Evolutionary conservation across 768 basidiomycete genomes (phyloP).

Genomic region (Kwoniella sp.): DNA sequence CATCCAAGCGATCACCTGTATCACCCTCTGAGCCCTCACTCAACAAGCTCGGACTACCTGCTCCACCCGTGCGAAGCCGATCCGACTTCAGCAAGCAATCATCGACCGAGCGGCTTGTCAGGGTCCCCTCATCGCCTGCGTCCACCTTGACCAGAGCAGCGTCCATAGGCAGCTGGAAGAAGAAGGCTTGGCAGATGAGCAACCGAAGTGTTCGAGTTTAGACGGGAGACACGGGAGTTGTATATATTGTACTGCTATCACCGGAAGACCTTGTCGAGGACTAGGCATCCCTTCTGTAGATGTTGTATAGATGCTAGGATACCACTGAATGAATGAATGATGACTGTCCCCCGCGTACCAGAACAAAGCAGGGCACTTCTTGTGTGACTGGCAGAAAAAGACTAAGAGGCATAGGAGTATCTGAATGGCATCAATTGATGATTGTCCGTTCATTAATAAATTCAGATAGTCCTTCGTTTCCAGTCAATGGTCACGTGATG

Average conservation of each 20-base stretch:
- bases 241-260: neutral
- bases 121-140: neutral
- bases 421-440: no score
- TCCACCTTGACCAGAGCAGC: slow-evolving; percentile 3
- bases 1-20: neutral
- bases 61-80: neutral
- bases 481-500: slow-evolving; percentile 9
- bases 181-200: slow-evolving; percentile 3
- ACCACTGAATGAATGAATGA: neutral
- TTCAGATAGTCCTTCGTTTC: no score
- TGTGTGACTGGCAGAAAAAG: no score
- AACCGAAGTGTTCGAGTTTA: slow-evolving; percentile 10
- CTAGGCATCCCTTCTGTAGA: neutral
- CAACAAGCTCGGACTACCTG: neutral
- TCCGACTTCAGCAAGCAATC: slow-evolving; percentile 8
- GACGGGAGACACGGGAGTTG: neutral
- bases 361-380: no score
- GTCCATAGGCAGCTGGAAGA: slow-evolving; percentile 13
- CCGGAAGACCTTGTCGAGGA: neutral
- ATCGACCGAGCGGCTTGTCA: slow-evolving; percentile 4
- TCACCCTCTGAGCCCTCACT: neutral
- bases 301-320: neutral
- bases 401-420: no score
- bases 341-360: no score
- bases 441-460: no score